Evolutionary conservation across 768 basidiomycete genomes (phyloP), one percentile per base, ranked within the genome.

Genomic region (Grammothele lineata): DNA sequence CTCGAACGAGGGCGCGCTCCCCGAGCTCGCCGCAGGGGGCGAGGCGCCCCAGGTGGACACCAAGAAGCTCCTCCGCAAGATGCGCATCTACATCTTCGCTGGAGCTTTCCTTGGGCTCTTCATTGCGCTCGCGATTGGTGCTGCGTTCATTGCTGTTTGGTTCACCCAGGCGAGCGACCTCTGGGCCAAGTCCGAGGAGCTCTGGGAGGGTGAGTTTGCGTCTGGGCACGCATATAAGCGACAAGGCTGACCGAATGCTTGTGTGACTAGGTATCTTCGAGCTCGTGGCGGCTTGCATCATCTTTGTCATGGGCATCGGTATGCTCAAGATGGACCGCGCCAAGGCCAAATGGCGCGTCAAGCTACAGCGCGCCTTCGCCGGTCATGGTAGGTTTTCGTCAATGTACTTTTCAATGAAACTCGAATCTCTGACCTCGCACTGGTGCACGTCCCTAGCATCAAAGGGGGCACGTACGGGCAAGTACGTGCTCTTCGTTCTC

Each of bases 261-360:
- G 32, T 44, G 18, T 38, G 32, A 5, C 38, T 50, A 87, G 85
- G 82, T 22, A 73, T 80, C 50, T 90, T 88, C 59, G 69, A 81
- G 53, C 66, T 89, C 46, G 72, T 91, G 44, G 87, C 87, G 0
- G 64, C 81, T 10, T 47, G 91, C 57, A 81, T 96, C 77, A 93
- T 96, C 59, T 90, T 92, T 64, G 72, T 86, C 61, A 95, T 97
- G 92, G 93, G 91, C 3, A 60, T 97, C 32, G 85, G 87, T 27
- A 94, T 98, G 87, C 80, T 99, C 50, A 92, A 90, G 62, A 84
- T 99, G 79, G 94, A 98, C 65, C 76, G 85, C 59, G 87, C 95
- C 10, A 88, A 92, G 63, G 77, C 85, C n/a, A 92, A 90, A 66
- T 99, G 95, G 95, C 80, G 90, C 55, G 67, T 90, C 60, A 96